Evolutionary conservation across 768 basidiomycete species (phyloP).

Genomic region (Dioszegia crocea): DNA sequence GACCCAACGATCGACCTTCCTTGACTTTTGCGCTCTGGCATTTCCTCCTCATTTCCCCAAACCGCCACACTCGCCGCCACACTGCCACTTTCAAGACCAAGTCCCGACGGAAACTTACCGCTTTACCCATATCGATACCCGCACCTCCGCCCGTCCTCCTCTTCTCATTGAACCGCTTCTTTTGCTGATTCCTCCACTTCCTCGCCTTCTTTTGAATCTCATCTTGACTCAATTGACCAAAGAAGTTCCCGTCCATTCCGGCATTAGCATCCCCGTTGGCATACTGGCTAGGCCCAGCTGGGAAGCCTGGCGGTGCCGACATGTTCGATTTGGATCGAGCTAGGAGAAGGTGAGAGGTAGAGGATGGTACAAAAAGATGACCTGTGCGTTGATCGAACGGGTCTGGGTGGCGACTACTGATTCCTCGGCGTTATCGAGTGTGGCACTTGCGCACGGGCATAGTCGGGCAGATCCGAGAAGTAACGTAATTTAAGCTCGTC

Average conservation of each 20-base stretch:
- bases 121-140: slow-evolving; percentile 50
- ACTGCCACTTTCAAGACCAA: not conserved
- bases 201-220: slow-evolving; percentile 84
- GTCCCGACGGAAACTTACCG: slow-evolving; percentile 31
- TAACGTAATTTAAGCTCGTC: not conserved
- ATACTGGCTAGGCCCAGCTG: slow-evolving; percentile 22
- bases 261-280: slow-evolving; percentile 24
- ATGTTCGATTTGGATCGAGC: not conserved
- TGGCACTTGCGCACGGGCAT: slow-evolving; percentile 1
- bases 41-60: not conserved
- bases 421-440: not conserved
- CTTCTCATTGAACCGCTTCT: slow-evolving; percentile 66
- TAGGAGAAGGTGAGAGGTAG: not conserved
- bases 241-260: slow-evolving; percentile 44
- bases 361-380: not conserved
- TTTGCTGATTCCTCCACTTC: slow-evolving; percentile 82
- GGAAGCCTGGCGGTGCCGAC: slow-evolving; percentile 38
- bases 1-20: no score
- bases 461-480: not conserved
- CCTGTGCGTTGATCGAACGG: not conserved
- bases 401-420: not conserved
- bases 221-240: slow-evolving; percentile 57
- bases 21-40: no score
- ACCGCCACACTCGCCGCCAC: not conserved
- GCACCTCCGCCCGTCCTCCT: slow-evolving; percentile 47